phyloP scores from a whole-genome alignment of 164 flowering plant species.

The Liriodendron chinense region DNA sequence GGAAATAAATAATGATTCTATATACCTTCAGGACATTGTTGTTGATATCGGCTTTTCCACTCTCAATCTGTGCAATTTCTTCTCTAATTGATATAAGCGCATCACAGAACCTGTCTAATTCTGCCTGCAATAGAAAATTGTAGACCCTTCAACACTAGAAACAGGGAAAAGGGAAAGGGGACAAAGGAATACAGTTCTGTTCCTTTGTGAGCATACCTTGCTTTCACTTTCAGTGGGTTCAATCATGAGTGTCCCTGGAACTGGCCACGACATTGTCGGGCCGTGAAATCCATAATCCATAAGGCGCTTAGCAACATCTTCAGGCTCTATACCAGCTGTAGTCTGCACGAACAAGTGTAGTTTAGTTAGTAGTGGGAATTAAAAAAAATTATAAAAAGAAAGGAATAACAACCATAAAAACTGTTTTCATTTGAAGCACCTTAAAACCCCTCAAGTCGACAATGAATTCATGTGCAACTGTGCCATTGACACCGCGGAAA shows the following conservation, averaged over 20 bases:
- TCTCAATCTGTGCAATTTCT: constrained; percentile 87
- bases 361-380: not conserved
- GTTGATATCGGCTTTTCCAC: constrained; percentile 77
- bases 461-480: constrained; percentile 94
- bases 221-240: constrained; percentile 99
- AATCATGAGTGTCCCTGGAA: constrained; percentile 98
- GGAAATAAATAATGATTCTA: not conserved
- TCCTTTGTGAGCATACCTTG: constrained; percentile 51
- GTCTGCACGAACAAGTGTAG: constrained; percentile 35
- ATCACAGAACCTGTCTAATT: constrained; percentile 94
- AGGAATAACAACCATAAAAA: not conserved
- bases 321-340: constrained; percentile 95
- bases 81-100: constrained; percentile 92
- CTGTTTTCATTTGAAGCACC: constrained; percentile 36
- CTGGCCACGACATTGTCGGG: constrained; percentile 99
- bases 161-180: not conserved
- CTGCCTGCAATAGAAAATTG: constrained; percentile 56
- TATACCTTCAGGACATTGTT: constrained; percentile 93
- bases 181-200: not conserved
- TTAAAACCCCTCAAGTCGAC: constrained; percentile 91
- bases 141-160: not conserved
- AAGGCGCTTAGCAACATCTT: constrained; percentile 97
- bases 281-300: constrained; percentile 98
- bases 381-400: not conserved
- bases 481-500: constrained; percentile 99